Base-by-base conservation (phyloP, 306 rosid species). In the Erythrophleum fordii region DNA sequence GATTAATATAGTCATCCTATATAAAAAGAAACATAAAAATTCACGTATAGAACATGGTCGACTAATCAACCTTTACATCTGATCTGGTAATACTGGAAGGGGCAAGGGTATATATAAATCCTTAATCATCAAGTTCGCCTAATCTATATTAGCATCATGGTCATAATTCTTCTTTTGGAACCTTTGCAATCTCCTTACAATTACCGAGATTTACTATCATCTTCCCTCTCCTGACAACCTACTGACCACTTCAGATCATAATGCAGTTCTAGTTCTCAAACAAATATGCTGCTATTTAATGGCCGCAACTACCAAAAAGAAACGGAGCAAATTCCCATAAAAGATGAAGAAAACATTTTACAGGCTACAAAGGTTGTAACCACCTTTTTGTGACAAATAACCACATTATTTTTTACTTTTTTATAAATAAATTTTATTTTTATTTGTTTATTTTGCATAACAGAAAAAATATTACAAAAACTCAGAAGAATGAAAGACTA, bases 331-430 rank as follows among this genome's bases (percentile, higher is more conserved):
- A 69, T 44, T 23, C 51, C 37, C 37, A 14, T 22, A 12, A 68
- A 41, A 11, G 53, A 69, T 69, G 12, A 69, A 44, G 56, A 44
- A 69, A 44, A 10, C 73, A 69, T 17, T 28, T 41, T 16, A 49
- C 45, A 69, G 49, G 59, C 28, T 37, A 37, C 35, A 18, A 82
- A 64, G 72, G 58, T 25, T 35, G 77, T 46, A 61, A 52, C 67
- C 28, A 69, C 49, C 66, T 46, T 75, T 55, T 76, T 44, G 22
- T 22, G 51, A 42, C 53, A 66, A 31, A 28, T 31, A 66, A 66
- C 72, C 29, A 39, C 16, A 67, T n/a, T 65, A 7, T 65, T 18
- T 14, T 35, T 65, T 65, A 25, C 18, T 26, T 11, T 1, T 59
- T 59, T 12, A 37, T 6, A 5, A 37, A 37, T 37, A 37, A 34